Conservation (phyloP, 805 yeast genomes). For the Wickerhamomyces kurtzmanii region DNA sequence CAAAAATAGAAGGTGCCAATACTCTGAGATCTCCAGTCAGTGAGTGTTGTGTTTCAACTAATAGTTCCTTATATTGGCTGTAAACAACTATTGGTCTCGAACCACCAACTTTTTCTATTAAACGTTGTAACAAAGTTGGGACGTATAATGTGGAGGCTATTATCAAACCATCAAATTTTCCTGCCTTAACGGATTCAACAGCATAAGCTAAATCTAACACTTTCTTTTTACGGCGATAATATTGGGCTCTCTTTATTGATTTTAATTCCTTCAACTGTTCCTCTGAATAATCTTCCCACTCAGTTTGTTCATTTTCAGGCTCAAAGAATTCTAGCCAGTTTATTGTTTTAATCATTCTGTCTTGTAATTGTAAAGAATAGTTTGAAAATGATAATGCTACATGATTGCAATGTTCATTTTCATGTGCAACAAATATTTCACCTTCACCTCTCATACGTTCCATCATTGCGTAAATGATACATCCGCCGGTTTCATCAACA, state of each 20-base stretch:
- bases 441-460: slow-evolving; percentile 82
- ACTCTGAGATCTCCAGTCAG: slow-evolving; percentile 58
- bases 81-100: slow-evolving; percentile 82
- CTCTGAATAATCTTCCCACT: slow-evolving; percentile 34
- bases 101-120: slow-evolving; percentile 65
- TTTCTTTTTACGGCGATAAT: slow-evolving; percentile 54
- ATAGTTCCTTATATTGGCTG: slow-evolving; percentile 69
- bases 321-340: slow-evolving; percentile 75
- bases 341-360: slow-evolving; percentile 53
- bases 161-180: slow-evolving; percentile 67
- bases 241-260: slow-evolving; percentile 52
- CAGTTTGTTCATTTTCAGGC: slow-evolving; percentile 50
- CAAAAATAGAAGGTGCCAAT: slow-evolving; percentile 75
- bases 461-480: slow-evolving; percentile 73
- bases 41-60: slow-evolving; percentile 66
- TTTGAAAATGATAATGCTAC: slow-evolving; percentile 62
- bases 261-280: slow-evolving; percentile 48
- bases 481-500: slow-evolving; percentile 91
- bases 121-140: slow-evolving; percentile 48
- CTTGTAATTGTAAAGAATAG: slow-evolving; percentile 40
- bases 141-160: slow-evolving; percentile 66
- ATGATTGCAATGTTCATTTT: slow-evolving; percentile 85
- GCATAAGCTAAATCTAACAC: slow-evolving; percentile 35
- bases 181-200: slow-evolving; percentile 36
- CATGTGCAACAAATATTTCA: slow-evolving; percentile 68